phyloP scores from a whole-genome alignment of 331 rosid species.

The Saraca asoca region DNA sequence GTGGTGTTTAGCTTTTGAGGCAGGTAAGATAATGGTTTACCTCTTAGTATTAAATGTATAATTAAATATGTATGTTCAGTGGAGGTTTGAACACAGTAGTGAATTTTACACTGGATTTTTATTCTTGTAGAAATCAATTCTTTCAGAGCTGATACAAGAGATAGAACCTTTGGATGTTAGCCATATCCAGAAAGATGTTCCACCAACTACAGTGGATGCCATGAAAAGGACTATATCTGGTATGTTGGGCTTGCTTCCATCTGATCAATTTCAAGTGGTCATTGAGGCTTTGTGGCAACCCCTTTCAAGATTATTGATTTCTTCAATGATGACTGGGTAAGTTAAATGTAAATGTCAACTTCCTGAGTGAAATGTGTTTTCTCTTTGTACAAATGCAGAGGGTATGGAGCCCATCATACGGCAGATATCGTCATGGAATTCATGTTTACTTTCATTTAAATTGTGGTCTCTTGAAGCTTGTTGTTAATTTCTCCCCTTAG shows the following conservation, averaged over 20 bases:
- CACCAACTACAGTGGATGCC: conserved; percentile 81
- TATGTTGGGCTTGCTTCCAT: conserved; percentile 93
- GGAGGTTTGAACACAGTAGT: conserved; percentile 6
- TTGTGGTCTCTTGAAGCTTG: conserved; percentile 20
- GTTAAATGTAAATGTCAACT: conserved; percentile 22
- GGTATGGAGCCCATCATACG: background rate
- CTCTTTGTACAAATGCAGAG: background rate
- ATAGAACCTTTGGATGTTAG: conserved; percentile 89
- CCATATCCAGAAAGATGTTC: conserved; percentile 83
- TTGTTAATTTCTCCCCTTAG: conserved; percentile 23
- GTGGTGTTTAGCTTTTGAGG: conserved; percentile 8
- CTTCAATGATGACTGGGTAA: conserved; percentile 97
- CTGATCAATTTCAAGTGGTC: conserved; percentile 81
- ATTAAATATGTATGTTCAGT: background rate
- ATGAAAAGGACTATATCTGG: conserved; percentile 96
- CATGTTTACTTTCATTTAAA: background rate
- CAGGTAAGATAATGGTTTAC: conserved; percentile 7
- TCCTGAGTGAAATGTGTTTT: background rate
- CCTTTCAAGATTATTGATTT: conserved; percentile 79
- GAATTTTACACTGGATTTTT: background rate
- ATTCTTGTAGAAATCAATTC: conserved; percentile 63
- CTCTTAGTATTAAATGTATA: background rate
- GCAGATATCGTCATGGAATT: conserved; percentile 4
- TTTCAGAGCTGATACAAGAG: conserved; percentile 74
- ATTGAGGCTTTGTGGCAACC: conserved; percentile 94